phyloP scores from a whole-genome alignment of 192 early-diverging fungal species.

The Globomyces pollinis-pini region DNA sequence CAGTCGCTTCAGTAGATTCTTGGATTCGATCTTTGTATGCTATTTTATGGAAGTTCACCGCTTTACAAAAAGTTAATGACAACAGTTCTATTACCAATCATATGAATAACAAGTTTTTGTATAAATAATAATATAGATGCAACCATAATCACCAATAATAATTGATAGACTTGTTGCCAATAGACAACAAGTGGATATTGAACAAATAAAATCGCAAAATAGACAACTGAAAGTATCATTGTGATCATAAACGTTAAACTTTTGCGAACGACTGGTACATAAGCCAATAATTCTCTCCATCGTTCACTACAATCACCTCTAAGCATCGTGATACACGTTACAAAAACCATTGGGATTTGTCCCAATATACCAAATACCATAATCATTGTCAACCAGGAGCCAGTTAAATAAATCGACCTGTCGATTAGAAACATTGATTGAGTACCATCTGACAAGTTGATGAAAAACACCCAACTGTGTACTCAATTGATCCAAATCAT shows the following conservation, averaged over 20 bases:
- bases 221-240: background rate
- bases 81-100: background rate
- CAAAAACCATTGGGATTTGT: background rate
- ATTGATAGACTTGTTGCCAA: background rate
- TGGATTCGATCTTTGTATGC: slow-evolving; percentile 6
- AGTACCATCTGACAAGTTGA: background rate
- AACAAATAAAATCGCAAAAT: slow-evolving; percentile 5
- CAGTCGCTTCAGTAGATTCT: background rate
- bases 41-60: slow-evolving; percentile 1
- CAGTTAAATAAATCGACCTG: background rate
- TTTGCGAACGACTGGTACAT: background rate
- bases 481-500: background rate
- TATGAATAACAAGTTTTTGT: slow-evolving; percentile 5
- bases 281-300: background rate
- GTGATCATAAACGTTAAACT: background rate
- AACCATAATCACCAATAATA: background rate
- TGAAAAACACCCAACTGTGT: background rate
- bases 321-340: background rate
- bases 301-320: background rate
- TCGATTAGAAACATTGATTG: background rate
- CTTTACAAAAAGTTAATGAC: no score
- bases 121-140: background rate
- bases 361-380: background rate
- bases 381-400: background rate
- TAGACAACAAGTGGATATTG: background rate